Conservation (phyloP, 331 rosid species). For the Spiraea crenata region DNA sequence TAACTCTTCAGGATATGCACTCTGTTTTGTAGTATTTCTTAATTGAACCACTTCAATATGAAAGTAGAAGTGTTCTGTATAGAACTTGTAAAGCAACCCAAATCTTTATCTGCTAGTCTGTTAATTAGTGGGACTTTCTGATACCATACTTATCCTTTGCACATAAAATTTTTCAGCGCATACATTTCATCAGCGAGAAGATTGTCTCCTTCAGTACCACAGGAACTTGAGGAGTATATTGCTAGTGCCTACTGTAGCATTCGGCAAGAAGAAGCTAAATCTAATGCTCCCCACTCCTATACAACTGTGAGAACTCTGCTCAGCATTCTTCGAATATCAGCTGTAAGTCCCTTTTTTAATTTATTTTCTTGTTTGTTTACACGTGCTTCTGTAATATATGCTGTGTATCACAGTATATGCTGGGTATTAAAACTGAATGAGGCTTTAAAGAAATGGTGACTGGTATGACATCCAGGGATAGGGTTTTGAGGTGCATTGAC, state of each 20-base stretch:
- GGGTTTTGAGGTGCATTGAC: slow-evolving; percentile 5
- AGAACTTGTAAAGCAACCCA: neutral
- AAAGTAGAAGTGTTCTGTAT: neutral
- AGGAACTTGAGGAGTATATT: slow-evolving; percentile 86
- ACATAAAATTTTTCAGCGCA: slow-evolving; percentile 39
- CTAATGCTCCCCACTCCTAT: slow-evolving; percentile 86
- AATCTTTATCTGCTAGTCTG: neutral
- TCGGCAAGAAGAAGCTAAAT: slow-evolving; percentile 95
- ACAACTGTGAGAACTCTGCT: slow-evolving; percentile 96
- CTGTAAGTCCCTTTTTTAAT: slow-evolving; percentile 53
- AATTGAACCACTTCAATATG: neutral
- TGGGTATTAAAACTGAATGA: neutral
- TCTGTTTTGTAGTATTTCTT: neutral
- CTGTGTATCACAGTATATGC: neutral
- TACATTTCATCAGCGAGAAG: slow-evolving; percentile 94
- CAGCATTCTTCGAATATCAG: slow-evolving; percentile 92
- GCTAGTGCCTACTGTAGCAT: slow-evolving; percentile 87
- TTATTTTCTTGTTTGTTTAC: neutral
- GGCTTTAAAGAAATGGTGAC: neutral
- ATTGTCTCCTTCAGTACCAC: slow-evolving; percentile 75
- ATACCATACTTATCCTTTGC: neutral
- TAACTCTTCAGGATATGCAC: neutral
- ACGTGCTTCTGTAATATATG: neutral
- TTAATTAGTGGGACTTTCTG: neutral
- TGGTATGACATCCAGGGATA: neutral